Evolutionary conservation across 2,329 filamentous ascomycete genomes (phyloP).

Genomic region (Arachnomyces sp.): DNA sequence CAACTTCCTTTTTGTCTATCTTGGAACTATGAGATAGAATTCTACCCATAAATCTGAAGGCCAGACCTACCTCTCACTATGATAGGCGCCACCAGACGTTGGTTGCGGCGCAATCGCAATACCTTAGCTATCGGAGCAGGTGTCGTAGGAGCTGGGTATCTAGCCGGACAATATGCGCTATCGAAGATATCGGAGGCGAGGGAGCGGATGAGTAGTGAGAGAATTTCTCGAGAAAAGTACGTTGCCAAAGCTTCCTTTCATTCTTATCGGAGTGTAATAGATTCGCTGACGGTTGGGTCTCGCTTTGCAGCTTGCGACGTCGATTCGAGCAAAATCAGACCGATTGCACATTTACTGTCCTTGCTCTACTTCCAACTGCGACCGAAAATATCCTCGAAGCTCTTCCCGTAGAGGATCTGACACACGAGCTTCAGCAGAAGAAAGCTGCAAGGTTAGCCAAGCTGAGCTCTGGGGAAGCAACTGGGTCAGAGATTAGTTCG

Average conservation of each 20-base stretch:
- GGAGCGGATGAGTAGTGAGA: slow-evolving; percentile 92
- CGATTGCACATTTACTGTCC: slow-evolving; percentile 94
- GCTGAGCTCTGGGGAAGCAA: slow-evolving; percentile 48
- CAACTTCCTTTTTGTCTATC: background rate
- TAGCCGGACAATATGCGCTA: slow-evolving; percentile 87
- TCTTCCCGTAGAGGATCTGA: slow-evolving; percentile 86
- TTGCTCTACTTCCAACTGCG: slow-evolving; percentile 88
- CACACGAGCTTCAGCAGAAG: slow-evolving; percentile 89
- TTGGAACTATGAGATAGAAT: background rate
- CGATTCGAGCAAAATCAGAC: slow-evolving; percentile 99
- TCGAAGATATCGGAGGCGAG: slow-evolving; percentile 86
- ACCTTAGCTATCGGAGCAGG: slow-evolving; percentile 82
- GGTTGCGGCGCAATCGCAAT: slow-evolving; percentile 86
- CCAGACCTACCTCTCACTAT: slow-evolving; percentile 32
- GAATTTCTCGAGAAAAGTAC: slow-evolving; percentile 94
- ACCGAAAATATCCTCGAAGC: slow-evolving; percentile 81
- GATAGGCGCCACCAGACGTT: slow-evolving; percentile 71
- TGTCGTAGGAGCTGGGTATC: slow-evolving; percentile 80
- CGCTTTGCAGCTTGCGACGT: slow-evolving; percentile 63
- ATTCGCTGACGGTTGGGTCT: background rate
- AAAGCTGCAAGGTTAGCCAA: slow-evolving; percentile 65
- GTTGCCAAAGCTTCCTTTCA: slow-evolving; percentile 19
- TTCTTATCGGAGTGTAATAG: slow-evolving; percentile 6
- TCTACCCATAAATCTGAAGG: background rate
- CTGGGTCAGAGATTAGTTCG: slow-evolving; percentile 50